Base-by-base conservation (phyloP, 2,329 filamentous ascomycete genomes). In the Coniochaeta sp. region DNA sequence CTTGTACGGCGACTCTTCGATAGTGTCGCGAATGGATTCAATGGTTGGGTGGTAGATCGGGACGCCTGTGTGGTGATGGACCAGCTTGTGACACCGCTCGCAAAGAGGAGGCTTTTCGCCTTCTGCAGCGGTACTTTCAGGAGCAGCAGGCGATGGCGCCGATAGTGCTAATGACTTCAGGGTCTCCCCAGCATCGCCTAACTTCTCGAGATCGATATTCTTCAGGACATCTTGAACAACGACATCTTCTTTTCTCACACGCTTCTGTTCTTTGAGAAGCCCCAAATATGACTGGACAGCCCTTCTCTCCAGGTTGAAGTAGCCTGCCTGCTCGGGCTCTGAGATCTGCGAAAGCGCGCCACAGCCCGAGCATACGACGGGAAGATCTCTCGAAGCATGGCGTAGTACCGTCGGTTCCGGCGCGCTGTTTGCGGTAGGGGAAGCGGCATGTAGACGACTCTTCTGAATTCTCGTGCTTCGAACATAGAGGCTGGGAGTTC, bases 1-100 rank as follows among this genome's bases (percentile, higher is more conserved):
- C 71, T 90, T 90, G 74, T 96, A 88, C 0, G 93, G 93, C 1
- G 93, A 96, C 73, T 96, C 91, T 58, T 88, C 82, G 58, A 99
- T 89, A 17, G 92, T 96, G 63, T 91, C 88, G 65, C 87, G 86
- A 58, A 99, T 86, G 2, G 90, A 87, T 50, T 91, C 83, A 63
- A 97, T 82, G 1, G 88, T 88, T 0, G 95, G 95, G 69, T 96
- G 91, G 59, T 84, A 82, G 66, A 96, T 93, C 6, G 90, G 81
- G 17, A 83, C 76, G 8, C 89, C 90, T 17, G 81, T 78, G 62
- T 85, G 84, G 70, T 98, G 88, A 72, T 98, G 87, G 24, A 89
- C 73, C 28, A 99, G 80, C 36, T 86, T 81, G 71, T 97, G 92
- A 69, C 95, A 99, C 68, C 95, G 86, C 66, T 95, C 89, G 75